These are phyloP conservation scores for Boletus insuetus DNA, from an alignment of 768 basidiomycete species.

Conservation along the genomic window DNA sequence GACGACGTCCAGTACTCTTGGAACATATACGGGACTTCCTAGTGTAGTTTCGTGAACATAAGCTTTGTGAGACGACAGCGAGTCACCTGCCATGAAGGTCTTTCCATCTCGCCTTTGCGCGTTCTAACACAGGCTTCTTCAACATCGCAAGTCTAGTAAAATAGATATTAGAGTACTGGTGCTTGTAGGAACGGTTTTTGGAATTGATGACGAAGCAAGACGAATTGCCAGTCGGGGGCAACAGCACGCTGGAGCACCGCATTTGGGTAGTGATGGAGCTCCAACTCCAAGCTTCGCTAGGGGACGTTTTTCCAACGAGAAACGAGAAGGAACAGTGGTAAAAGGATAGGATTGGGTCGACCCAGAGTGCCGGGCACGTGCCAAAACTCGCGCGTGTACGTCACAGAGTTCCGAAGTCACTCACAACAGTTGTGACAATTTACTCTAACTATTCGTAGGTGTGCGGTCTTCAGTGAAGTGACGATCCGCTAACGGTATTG, in stretches of 20 bases:
- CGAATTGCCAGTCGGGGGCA: constrained; percentile 28
- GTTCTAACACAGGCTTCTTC: constrained; percentile 43
- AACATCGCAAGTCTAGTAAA: constrained; percentile 56
- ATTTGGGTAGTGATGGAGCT: constrained; percentile 10
- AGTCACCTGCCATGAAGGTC: constrained; percentile 37
- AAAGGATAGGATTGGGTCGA: no score
- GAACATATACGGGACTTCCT: constrained; percentile 72
- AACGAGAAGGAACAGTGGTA: no score
- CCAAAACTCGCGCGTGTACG: no score
- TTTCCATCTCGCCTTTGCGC: constrained; percentile 52
- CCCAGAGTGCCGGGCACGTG: no score
- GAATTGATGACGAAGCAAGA: constrained; percentile 44
- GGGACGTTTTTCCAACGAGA: no score
- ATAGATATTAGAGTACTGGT: constrained; percentile 75
- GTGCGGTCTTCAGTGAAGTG: no score
- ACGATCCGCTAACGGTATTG: no score
- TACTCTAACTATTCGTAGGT: no score
- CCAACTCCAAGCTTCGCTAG: no score
- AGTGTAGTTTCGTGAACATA: constrained; percentile 11
- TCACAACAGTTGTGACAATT: no score
- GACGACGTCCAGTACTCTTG: constrained; percentile 81
- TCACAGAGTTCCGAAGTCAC: no score
- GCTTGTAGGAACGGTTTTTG: constrained; percentile 52
- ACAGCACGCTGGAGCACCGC: constrained; percentile 29
- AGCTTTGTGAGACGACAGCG: background rate